phyloP scores from a whole-genome alignment of 2,329 filamentous ascomycete genomes.

The Bretziella fagacearum region DNA sequence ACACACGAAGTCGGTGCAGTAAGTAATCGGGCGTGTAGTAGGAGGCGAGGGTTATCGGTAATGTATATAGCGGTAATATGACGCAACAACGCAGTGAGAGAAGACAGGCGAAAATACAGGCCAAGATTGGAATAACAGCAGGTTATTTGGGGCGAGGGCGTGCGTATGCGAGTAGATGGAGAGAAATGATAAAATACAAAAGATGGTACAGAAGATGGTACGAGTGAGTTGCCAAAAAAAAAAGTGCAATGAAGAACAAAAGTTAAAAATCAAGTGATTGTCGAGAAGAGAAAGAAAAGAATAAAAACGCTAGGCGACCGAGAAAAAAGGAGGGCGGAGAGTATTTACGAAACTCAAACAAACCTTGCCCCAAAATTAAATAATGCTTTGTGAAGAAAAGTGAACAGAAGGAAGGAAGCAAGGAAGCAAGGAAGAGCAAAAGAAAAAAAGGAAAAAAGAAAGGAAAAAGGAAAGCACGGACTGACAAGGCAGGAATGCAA shows the following conservation, averaged over 20 bases:
- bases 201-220: background rate
- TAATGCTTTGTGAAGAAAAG: background rate
- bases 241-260: background rate
- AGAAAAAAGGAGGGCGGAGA: constrained; percentile 5
- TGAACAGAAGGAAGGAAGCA: background rate
- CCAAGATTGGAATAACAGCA: background rate
- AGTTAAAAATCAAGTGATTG: background rate
- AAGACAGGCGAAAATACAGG: background rate
- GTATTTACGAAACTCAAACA: constrained; percentile 9
- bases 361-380: background rate
- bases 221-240: background rate
- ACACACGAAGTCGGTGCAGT: background rate
- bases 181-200: background rate
- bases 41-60: too few relatives aligned
- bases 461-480: background rate
- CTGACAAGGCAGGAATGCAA: background rate
- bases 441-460: background rate
- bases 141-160: background rate
- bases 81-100: background rate
- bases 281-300: background rate
- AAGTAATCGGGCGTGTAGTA: background rate
- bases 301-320: background rate
- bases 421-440: constrained; percentile 1
- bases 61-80: background rate
- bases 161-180: background rate